These are phyloP conservation scores for Hamamelis virginiana DNA, from an alignment of 164 flowering plant species.

Conservation along the genomic window DNA sequence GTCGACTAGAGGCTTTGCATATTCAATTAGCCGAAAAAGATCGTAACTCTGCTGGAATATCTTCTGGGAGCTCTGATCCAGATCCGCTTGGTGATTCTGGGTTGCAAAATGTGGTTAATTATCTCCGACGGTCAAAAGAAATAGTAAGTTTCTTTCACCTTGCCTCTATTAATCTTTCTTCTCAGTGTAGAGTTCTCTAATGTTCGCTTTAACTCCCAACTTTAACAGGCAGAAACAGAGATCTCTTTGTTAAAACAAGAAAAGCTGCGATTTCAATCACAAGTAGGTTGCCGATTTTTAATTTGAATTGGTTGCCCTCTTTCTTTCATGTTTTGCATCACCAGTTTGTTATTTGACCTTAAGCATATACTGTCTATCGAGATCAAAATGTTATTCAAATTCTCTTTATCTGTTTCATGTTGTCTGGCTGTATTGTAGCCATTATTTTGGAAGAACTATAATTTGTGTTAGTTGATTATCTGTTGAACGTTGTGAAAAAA, in stretches of 20 bases:
- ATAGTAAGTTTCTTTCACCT: conserved; percentile 42
- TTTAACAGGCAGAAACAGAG: conserved; percentile 83
- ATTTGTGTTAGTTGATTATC: too few relatives aligned
- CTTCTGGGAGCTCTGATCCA: conserved; percentile 28
- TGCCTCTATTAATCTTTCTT: neutral
- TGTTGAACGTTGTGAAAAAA: too few relatives aligned
- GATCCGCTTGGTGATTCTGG: conserved; percentile 53
- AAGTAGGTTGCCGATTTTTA: conserved; percentile 35
- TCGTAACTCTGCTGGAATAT: conserved; percentile 38
- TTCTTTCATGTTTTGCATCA: too few relatives aligned
- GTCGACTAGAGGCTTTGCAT: conserved; percentile 78
- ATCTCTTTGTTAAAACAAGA: conserved; percentile 86
- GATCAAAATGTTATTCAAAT: too few relatives aligned
- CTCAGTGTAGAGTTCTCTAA: neutral
- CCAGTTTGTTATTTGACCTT: too few relatives aligned
- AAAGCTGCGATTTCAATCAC: conserved; percentile 78
- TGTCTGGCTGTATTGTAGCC: too few relatives aligned
- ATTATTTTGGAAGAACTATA: too few relatives aligned
- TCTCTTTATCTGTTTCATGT: too few relatives aligned
- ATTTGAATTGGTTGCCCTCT: neutral
- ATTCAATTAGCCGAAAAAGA: conserved; percentile 78
- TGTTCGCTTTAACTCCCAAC: neutral
- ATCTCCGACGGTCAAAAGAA: conserved; percentile 84
- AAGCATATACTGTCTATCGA: too few relatives aligned
- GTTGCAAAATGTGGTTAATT: conserved; percentile 66